Base-by-base conservation (phyloP, 2,329 filamentous ascomycete genomes). In the Xylariaceae sp. region DNA sequence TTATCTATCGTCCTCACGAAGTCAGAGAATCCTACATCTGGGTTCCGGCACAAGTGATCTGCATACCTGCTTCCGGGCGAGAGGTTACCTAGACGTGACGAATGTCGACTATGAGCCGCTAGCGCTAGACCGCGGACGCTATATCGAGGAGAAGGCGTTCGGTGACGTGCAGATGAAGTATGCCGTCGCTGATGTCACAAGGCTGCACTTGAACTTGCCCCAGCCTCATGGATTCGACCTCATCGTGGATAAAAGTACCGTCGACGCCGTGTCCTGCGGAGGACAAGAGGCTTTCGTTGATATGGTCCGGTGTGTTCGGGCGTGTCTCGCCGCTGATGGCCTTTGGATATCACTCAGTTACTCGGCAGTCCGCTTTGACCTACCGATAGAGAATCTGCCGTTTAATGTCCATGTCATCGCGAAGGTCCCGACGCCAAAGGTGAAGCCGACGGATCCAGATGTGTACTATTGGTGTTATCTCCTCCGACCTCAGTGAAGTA, bases 101-200 rank as follows among this genome's bases (percentile, higher is more conserved):
- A 82, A 82, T 57, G 66, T 80, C 56, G 80, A 82, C 67, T 82
- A 78, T 60, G 79, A 82, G 63, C 79, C 79, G 4, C 70, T 79
- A 6, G 80, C 80, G 5, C 67, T 77, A 7, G 71, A 76, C 19
- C 74, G 77, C 24, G 79, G 79, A 1, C 73, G 70, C 3, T 64
- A 73, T 26, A 68, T 78, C 2, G 79, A 82, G 61, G 45, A 63
- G 23, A 46, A 62, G 5, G 69, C 64, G 1, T 82, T 82, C 60
- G 77, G 78, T 16, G 74, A 81, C 53, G 73, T 81, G 3, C 58
- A 56, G 14, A 79, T 76, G 72, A 66, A 68, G 21, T 82, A 82
- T 53, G 61, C 66, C 4, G 75, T 80, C 1, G 77, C 75, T 3
- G 79, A 82, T 54, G 78, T 69, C n/a, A 82, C 79, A 1, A 70